These are phyloP conservation scores for Pseudogymnoascus sp. DNA, from an alignment of 2,329 filamentous ascomycete species.

Conservation along the genomic window DNA sequence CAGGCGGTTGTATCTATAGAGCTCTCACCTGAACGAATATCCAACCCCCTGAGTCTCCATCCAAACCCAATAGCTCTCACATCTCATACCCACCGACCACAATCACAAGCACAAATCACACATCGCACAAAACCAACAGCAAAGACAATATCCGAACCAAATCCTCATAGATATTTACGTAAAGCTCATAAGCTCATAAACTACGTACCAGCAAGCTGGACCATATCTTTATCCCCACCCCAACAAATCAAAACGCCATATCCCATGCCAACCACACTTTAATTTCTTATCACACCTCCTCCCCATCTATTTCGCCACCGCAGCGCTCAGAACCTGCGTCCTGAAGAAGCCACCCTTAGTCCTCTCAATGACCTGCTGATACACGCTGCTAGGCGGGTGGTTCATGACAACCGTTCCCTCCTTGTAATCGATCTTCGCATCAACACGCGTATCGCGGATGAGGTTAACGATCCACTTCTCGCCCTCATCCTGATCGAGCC, in stretches of 20 bases:
- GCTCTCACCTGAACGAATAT: background rate
- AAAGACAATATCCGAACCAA: background rate
- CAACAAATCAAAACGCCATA: slow-evolving; percentile 2
- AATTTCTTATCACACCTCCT: background rate
- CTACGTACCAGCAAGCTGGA: slow-evolving; percentile 9
- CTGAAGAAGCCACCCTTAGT: slow-evolving; percentile 99
- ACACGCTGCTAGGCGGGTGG: slow-evolving; percentile 95
- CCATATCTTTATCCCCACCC: slow-evolving; percentile 7
- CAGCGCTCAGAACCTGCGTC: slow-evolving; percentile 75
- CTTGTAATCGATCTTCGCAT: slow-evolving; percentile 99
- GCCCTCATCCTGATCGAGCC: slow-evolving; percentile 85
- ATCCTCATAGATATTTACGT: slow-evolving; percentile 8
- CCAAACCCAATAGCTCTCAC: too few relatives aligned
- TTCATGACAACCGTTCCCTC: slow-evolving; percentile 99
- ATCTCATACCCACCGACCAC: background rate
- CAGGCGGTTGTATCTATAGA: background rate
- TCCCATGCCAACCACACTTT: slow-evolving; percentile 3
- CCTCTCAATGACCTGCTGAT: slow-evolving; percentile 98
- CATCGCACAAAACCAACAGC: background rate
- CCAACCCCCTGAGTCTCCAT: background rate
- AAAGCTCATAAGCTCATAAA: slow-evolving; percentile 8
- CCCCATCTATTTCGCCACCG: slow-evolving; percentile 28
- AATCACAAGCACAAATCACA: background rate
- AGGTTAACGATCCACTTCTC: slow-evolving; percentile 99
- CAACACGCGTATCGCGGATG: slow-evolving; percentile 92